Percentiles rank a stretch among this genome's conserved stretches.
These are phyloP conservation scores for Boletellus sp. DNA, from an alignment of 768 basidiomycete species.

Conservation along the genomic window DNA sequence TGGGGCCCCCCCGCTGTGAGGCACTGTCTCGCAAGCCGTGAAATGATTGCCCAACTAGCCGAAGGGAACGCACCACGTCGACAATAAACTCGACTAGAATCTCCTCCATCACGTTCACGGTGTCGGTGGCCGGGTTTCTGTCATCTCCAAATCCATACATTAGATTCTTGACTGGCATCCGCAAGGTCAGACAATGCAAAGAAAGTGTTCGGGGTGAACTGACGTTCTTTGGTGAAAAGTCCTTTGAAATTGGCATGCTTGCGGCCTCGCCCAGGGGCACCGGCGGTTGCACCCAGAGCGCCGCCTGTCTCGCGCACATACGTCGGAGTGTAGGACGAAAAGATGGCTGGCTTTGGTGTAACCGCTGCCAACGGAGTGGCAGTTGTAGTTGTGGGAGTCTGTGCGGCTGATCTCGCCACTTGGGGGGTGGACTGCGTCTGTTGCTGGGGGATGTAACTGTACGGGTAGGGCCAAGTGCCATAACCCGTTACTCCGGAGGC, in stretches of 20 bases:
- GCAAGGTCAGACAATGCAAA: constrained; percentile 10
- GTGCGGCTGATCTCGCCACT: constrained; percentile 27
- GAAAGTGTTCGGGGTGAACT: constrained; percentile 31
- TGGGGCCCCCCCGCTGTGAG: constrained; percentile 67
- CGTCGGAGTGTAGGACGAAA: constrained; percentile 55
- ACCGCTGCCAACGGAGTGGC: constrained; percentile 29
- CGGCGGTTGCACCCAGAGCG: constrained; percentile 33
- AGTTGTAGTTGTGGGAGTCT: constrained; percentile 29
- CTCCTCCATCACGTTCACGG: constrained; percentile 90
- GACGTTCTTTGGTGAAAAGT: constrained; percentile 77
- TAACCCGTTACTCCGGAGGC: constrained; percentile 67
- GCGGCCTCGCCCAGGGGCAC: constrained; percentile 46
- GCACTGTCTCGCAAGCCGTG: constrained; percentile 45
- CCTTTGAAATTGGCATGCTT: constrained; percentile 71
- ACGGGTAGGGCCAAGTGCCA: constrained; percentile 67
- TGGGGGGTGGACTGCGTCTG: constrained; percentile 25
- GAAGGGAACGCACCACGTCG: constrained; percentile 65
- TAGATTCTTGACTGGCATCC: constrained; percentile 62
- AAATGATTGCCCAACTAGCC: background rate
- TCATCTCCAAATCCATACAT: constrained; percentile 97
- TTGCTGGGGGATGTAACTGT: constrained; percentile 52
- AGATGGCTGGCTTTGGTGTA: constrained; percentile 42
- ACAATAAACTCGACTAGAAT: constrained; percentile 88
- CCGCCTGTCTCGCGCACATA: constrained; percentile 47
- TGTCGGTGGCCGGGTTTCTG: constrained; percentile 81